phyloP scores from a whole-genome alignment of 768 basidiomycete genomes.

The Pisolithus marmoratus region DNA sequence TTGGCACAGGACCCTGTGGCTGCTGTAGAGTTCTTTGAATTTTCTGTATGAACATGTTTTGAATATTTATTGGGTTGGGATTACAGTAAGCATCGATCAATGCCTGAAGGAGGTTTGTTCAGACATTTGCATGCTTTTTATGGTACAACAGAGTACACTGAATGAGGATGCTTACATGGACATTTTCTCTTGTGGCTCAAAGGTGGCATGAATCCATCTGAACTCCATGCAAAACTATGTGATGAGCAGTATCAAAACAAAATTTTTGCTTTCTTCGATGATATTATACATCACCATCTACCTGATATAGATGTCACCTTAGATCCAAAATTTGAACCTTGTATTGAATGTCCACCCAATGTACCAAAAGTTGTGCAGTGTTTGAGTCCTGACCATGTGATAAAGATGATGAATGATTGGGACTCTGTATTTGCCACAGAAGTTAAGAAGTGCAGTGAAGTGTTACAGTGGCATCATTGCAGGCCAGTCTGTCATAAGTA shows the following conservation, averaged over 20 bases:
- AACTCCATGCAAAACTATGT: slow-evolving; percentile 19
- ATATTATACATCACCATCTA: slow-evolving; percentile 27
- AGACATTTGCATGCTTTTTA: slow-evolving; percentile 26
- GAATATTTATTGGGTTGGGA: slow-evolving; percentile 15
- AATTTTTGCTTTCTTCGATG: slow-evolving; percentile 29
- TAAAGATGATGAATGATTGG: too few relatives aligned
- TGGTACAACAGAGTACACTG: slow-evolving; percentile 22
- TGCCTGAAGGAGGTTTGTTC: slow-evolving; percentile 26
- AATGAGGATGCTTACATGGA: slow-evolving; percentile 23
- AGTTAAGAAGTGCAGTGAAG: slow-evolving; percentile 17
- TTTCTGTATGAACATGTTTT: slow-evolving; percentile 6
- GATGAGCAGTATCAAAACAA: neutral
- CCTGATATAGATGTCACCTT: too few relatives aligned
- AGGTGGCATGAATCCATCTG: slow-evolving; percentile 27
- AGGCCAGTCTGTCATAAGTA: slow-evolving; percentile 27
- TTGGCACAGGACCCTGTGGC: slow-evolving; percentile 30
- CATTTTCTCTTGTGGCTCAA: slow-evolving; percentile 28
- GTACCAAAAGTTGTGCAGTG: too few relatives aligned
- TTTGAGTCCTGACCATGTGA: too few relatives aligned
- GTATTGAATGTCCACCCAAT: too few relatives aligned
- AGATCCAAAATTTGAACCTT: too few relatives aligned
- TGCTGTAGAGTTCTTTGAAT: slow-evolving; percentile 30
- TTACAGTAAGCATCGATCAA: neutral
- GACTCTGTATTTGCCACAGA: neutral
- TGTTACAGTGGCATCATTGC: slow-evolving; percentile 16